phyloP scores from a whole-genome alignment of 2,329 filamentous ascomycete genomes.

The Fusarium armeniacum region DNA sequence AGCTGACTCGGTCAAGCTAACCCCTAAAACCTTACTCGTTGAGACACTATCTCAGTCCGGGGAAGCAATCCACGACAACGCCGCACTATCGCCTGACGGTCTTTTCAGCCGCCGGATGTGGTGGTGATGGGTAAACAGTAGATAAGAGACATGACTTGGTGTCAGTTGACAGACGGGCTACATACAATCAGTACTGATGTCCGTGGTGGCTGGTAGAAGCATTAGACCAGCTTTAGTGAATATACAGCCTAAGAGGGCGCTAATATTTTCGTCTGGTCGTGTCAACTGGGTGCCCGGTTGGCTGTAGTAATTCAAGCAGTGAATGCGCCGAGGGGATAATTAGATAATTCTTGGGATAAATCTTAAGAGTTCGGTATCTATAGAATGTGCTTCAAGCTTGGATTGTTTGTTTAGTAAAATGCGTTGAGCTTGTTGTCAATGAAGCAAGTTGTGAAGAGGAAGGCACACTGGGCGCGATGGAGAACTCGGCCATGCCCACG shows the following conservation, averaged over 20 bases:
- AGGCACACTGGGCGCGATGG: neutral
- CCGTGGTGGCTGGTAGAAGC: neutral
- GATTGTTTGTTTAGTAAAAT: neutral
- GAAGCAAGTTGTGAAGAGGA: neutral
- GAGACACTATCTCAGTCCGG: constrained; percentile 36
- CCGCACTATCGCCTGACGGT: constrained; percentile 32
- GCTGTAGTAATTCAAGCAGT: neutral
- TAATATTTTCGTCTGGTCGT: neutral
- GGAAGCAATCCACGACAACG: constrained; percentile 38
- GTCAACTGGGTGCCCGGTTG: neutral
- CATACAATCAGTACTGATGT: neutral
- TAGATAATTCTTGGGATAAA: no score
- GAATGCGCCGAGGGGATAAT: neutral
- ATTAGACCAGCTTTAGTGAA: neutral
- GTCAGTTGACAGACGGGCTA: neutral
- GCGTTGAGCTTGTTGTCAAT: neutral
- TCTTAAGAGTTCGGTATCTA: neutral
- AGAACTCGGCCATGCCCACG: neutral
- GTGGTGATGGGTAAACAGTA: constrained; percentile 3
- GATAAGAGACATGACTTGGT: neutral
- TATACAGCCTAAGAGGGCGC: neutral
- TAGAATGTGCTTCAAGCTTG: neutral
- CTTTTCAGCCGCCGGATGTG: constrained; percentile 2
- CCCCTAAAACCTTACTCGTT: constrained; percentile 20
- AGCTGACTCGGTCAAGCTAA: constrained; percentile 25